Conservation (phyloP, 805 yeast species). For the Saturnispora dispora region DNA sequence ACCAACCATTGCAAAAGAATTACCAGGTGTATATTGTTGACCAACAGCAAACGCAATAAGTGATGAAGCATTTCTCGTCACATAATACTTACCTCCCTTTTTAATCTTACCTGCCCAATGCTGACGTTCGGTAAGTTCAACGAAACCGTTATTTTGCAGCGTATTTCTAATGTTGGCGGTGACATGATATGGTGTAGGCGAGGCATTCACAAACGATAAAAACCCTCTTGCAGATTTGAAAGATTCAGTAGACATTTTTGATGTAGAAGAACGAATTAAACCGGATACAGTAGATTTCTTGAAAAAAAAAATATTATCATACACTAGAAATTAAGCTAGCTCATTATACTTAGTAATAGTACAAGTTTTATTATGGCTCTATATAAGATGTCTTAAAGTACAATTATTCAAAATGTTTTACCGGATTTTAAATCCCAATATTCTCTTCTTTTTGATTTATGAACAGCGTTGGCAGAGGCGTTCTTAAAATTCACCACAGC, state of each 20-base stretch:
- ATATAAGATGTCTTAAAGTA: background rate
- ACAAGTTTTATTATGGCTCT: background rate
- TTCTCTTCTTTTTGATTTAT: slow-evolving; percentile 66
- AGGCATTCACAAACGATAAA: slow-evolving; percentile 64
- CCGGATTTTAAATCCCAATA: slow-evolving; percentile 49
- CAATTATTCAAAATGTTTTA: slow-evolving; percentile 1
- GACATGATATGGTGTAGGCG: slow-evolving; percentile 95
- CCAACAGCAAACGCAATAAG: slow-evolving; percentile 84
- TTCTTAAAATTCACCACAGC: slow-evolving; percentile 16
- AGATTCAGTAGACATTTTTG: slow-evolving; percentile 13
- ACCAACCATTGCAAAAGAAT: slow-evolving; percentile 82
- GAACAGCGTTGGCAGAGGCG: slow-evolving; percentile 56
- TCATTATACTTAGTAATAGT: background rate
- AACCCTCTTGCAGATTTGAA: slow-evolving; percentile 48
- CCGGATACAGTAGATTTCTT: background rate
- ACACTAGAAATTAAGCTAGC: background rate
- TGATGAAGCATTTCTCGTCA: slow-evolving; percentile 85
- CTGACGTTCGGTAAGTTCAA: slow-evolving; percentile 61
- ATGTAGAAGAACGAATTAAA: background rate
- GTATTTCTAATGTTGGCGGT: slow-evolving; percentile 55
- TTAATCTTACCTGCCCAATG: slow-evolving; percentile 53
- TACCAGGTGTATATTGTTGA: slow-evolving; percentile 59
- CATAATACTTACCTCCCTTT: slow-evolving; percentile 63
- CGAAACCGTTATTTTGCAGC: slow-evolving; percentile 56
- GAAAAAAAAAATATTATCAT: too few species aligned